phyloP scores from a whole-genome alignment of 2,329 filamentous ascomycete species.

The Bimuria novae-zelandiae region DNA sequence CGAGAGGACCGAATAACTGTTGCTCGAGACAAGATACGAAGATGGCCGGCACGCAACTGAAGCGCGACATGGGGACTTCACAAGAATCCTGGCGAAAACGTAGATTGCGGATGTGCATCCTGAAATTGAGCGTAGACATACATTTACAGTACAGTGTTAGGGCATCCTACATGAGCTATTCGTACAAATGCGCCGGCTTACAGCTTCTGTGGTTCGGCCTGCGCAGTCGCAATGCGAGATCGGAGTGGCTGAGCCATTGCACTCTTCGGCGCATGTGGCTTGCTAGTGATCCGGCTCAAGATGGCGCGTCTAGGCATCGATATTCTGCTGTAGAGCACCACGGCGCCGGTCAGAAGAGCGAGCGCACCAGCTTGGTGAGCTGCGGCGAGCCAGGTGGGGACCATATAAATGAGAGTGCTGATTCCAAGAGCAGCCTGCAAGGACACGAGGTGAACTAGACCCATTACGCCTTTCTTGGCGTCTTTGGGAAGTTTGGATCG shows the following conservation, averaged over 20 bases:
- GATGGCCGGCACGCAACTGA: too few species aligned
- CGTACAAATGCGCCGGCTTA: background rate
- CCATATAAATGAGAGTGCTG: conserved; percentile 88
- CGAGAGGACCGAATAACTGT: too few species aligned
- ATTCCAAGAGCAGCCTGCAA: conserved; percentile 88
- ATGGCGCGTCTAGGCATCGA: conserved; percentile 40
- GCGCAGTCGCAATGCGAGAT: background rate
- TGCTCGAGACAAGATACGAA: too few species aligned
- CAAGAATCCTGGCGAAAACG: too few species aligned
- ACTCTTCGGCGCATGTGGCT: conserved; percentile 22
- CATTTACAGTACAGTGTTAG: background rate
- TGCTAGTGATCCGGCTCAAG: conserved; percentile 33
- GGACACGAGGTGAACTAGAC: conserved; percentile 80
- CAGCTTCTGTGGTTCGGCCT: background rate
- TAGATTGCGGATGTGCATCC: background rate
- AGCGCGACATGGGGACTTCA: too few species aligned
- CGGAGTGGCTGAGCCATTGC: conserved; percentile 24
- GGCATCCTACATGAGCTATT: conserved; percentile 1
- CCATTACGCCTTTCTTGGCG: conserved; percentile 74
- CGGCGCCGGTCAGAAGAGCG: conserved; percentile 78
- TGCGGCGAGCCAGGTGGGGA: conserved; percentile 84
- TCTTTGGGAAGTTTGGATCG: conserved; percentile 60
- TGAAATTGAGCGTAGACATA: conserved; percentile 3
- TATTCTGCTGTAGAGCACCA: conserved; percentile 71
- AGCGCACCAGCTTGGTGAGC: conserved; percentile 91